A percentile compares a stretch with the other conserved stretches of the same genome.
Conservation (phyloP, 306 rosid genomes). For the Cicer arietinum region DNA sequence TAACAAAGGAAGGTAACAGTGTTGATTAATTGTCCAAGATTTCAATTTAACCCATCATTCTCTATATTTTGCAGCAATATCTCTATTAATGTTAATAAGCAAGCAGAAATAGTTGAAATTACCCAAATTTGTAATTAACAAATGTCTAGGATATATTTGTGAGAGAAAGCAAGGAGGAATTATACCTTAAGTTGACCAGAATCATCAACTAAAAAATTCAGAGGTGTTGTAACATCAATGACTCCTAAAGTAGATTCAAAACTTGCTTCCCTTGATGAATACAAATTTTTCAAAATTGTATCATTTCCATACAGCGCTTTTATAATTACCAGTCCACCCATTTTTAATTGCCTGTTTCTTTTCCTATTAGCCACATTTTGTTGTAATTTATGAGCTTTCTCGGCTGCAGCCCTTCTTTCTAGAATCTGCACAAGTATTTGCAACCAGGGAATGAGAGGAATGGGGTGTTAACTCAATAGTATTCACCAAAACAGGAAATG, state of each 20-base stretch:
- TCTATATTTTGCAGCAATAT: constrained; percentile 13
- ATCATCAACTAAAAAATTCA: constrained; percentile 86
- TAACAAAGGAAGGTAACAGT: neutral
- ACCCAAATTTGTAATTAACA: neutral
- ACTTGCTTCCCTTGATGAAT: constrained; percentile 57
- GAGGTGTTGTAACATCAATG: constrained; percentile 83
- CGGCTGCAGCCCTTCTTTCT: constrained; percentile 81
- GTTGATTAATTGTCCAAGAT: too few species aligned
- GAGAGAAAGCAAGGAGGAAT: neutral
- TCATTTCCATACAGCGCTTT: constrained; percentile 77
- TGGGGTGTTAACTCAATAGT: constrained; percentile 23
- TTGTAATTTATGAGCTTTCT: constrained; percentile 85
- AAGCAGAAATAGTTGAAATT: constrained; percentile 21
- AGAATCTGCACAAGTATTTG: constrained; percentile 59
- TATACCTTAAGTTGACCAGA: constrained; percentile 87
- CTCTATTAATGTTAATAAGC: constrained; percentile 21
- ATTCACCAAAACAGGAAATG: constrained; percentile 6
- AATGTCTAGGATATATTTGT: constrained; percentile 7
- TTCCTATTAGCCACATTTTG: constrained; percentile 87
- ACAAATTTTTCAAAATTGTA: constrained; percentile 54
- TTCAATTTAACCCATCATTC: constrained; percentile 2
- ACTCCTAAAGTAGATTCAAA: constrained; percentile 60
- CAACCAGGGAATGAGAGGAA: neutral
- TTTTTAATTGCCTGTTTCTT: constrained; percentile 76
- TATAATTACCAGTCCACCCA: constrained; percentile 72